phyloP scores from a whole-genome alignment of 202 grass and related monocot species.

The Zoysia matrella region DNA sequence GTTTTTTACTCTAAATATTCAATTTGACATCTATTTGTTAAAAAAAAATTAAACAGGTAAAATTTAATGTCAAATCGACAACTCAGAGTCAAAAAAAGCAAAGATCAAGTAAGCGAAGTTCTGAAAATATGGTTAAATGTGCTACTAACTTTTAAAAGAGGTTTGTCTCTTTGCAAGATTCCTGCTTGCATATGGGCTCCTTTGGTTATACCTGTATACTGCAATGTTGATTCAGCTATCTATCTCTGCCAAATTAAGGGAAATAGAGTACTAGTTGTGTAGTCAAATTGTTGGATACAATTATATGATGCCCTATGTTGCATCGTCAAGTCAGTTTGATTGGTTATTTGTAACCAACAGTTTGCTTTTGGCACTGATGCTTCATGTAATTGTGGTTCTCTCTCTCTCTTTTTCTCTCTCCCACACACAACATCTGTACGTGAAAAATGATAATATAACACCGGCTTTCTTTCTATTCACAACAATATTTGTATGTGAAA shows the following conservation, averaged over 20 bases:
- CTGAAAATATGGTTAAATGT: too few relatives aligned
- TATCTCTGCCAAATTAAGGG: slow-evolving; percentile 18
- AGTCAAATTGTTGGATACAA: neutral
- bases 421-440: too few relatives aligned
- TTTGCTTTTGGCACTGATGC: neutral
- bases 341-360: neutral
- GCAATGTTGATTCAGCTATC: slow-evolving; percentile 25
- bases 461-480: neutral
- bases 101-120: too few relatives aligned
- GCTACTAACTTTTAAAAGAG: too few relatives aligned
- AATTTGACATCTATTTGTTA: too few relatives aligned
- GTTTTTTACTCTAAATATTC: too few relatives aligned
- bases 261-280: slow-evolving; percentile 5
- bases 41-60: too few relatives aligned
- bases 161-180: slow-evolving; percentile 20
- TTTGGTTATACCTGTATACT: slow-evolving; percentile 14
- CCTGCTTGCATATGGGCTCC: slow-evolving; percentile 35
- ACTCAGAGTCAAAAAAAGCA: too few relatives aligned
- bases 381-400: neutral
- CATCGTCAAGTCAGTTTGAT: neutral
- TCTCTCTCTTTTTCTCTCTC: too few relatives aligned
- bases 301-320: slow-evolving; percentile 1
- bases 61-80: too few relatives aligned
- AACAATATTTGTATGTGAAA: neutral
- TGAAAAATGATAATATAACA: too few relatives aligned